Conservation (phyloP, 176 grass and related monocot genomes). For the Paspalum notatum region DNA sequence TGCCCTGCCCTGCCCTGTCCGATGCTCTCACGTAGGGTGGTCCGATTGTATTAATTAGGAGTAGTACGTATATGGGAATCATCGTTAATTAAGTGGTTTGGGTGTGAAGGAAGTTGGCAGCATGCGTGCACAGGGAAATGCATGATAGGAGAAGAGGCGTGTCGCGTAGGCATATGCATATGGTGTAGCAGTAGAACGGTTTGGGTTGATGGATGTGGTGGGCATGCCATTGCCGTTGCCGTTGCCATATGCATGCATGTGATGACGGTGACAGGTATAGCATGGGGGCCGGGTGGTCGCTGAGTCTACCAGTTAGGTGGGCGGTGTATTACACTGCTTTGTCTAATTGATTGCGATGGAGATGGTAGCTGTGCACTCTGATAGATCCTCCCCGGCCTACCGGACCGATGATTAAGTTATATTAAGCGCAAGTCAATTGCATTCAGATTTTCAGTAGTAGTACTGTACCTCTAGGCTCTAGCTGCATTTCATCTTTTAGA, state of each 20-base stretch:
- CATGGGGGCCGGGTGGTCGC: neutral
- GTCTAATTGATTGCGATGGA: neutral
- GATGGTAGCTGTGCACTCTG: neutral
- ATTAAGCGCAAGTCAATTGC: neutral
- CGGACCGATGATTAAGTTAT: too few species aligned
- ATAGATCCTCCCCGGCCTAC: too few species aligned
- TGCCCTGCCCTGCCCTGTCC: neutral
- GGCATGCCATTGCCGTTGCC: too few species aligned
- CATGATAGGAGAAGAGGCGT: too few species aligned
- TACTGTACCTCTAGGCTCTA: too few species aligned
- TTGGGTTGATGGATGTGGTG: conserved; percentile 35
- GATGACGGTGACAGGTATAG: conserved; percentile 21
- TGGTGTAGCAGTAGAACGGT: neutral
- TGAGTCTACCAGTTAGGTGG: neutral
- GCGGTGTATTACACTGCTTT: neutral
- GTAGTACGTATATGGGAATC: too few species aligned
- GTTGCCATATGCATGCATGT: conserved; percentile 12
- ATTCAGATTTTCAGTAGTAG: too few species aligned
- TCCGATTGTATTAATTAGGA: too few species aligned
- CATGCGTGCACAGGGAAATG: neutral
- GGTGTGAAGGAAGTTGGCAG: too few species aligned
- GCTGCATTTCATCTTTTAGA: too few species aligned
- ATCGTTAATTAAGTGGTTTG: too few species aligned
- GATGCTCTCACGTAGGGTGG: neutral
- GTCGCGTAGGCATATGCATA: neutral